phyloP scores from a whole-genome alignment of 2,329 filamentous ascomycete species.

The Camptophora hylomeconis region DNA sequence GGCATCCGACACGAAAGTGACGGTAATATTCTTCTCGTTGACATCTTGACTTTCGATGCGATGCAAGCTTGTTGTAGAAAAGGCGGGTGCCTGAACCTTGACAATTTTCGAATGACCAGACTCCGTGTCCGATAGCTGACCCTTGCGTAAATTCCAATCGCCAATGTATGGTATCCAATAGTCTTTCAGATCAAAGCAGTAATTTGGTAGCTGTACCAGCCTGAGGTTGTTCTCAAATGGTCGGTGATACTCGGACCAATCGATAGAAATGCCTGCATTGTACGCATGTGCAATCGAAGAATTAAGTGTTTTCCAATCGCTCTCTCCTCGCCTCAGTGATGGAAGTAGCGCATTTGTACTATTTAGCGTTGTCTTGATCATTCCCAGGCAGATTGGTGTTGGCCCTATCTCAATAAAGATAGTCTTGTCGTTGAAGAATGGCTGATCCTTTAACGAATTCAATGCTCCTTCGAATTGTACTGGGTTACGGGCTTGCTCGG shows the following conservation, averaged over 20 bases:
- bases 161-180: slow-evolving; percentile 47
- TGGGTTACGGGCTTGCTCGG: slow-evolving; percentile 51
- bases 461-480: slow-evolving; percentile 58
- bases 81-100: slow-evolving; percentile 21
- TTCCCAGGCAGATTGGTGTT: slow-evolving; percentile 54
- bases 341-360: slow-evolving; percentile 42
- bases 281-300: slow-evolving; percentile 47
- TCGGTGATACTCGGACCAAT: slow-evolving; percentile 59
- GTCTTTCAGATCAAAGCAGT: slow-evolving; percentile 28
- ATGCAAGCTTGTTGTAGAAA: slow-evolving; percentile 5
- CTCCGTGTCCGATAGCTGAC: slow-evolving; percentile 18
- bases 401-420: slow-evolving; percentile 64
- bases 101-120: slow-evolving; percentile 9
- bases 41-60: background rate
- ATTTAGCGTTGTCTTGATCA: slow-evolving; percentile 54
- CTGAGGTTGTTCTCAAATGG: slow-evolving; percentile 33
- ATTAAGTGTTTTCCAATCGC: slow-evolving; percentile 51
- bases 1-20: slow-evolving; percentile 12
- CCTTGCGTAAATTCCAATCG: slow-evolving; percentile 58
- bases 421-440: slow-evolving; percentile 50
- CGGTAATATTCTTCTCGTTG: background rate
- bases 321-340: slow-evolving; percentile 49
- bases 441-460: slow-evolving; percentile 43
- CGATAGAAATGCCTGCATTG: slow-evolving; percentile 46
- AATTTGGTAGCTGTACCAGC: slow-evolving; percentile 25